Evolutionary conservation across 495 filamentous ascomycete species (phyloP), one percentile per base, ranked within the genome.

Genomic region (Tuber calosporum): DNA sequence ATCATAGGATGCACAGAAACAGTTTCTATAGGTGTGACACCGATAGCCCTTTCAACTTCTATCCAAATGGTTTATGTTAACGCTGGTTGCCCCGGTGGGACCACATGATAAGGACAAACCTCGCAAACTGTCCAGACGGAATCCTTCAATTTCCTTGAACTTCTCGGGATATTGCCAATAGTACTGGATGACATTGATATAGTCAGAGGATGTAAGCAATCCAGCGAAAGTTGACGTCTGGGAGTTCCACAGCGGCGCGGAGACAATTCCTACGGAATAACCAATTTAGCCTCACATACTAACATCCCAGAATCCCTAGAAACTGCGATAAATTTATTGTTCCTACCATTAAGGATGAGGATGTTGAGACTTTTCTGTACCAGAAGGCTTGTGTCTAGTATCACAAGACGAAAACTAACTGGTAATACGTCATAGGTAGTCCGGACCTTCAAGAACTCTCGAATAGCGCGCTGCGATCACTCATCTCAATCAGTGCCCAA

Each of bases 141-240:
- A 98, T 81, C 97, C 91, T 80, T 98, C 95, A 80, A 98, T 90
- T 80, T 93, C 87, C 72, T 89, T 88, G 71, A 99, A 86, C 19
- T 92, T 90, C 66, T 94, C 92, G 22, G 96, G 96, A 79, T 94
- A 96, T 84, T 98, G 94, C 89, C 95, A 98, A 85, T 98, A 98
- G 83, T 98, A 99, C 84, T 98, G 96, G 70, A 99, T 96, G 72
- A 99, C 91, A 82, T 99, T 99, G 85, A 99, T 92, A 83, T 95
- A 99, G 83, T 99, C 95, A 75, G 93, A 95, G 67, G 92, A 96
- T 34, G 95, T 98, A 80, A 99, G 87, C 37, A 98, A 86, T 69
- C 95, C 95, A 37, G 96, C 95, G 82, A 98, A 99, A 36, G 90
- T 93, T 38, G 93, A 97, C 6, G 90, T 91, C 72, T 92, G 92